These are phyloP conservation scores for Rhizodiscina lignyota DNA, from an alignment of 495 filamentous ascomycete genomes.

Conservation along the genomic window DNA sequence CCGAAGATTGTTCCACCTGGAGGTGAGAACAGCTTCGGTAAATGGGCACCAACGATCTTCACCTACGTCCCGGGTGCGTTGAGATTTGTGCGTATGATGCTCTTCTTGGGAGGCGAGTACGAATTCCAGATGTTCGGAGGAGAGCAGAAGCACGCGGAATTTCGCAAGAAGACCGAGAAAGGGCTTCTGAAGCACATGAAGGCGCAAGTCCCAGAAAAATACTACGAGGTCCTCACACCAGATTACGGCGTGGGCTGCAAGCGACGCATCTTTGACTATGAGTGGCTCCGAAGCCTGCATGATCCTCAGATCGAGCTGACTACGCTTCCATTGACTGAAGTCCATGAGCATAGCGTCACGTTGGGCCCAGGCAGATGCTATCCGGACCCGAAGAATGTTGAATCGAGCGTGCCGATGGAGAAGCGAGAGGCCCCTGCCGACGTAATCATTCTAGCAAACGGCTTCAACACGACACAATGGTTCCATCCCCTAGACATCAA, in stretches of 20 bases:
- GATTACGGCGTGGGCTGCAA: conserved; percentile 49
- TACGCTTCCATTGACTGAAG: conserved; percentile 31
- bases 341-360: conserved; percentile 32
- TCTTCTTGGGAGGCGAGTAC: conserved; percentile 24
- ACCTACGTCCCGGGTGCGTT: conserved; percentile 29
- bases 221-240: conserved; percentile 46
- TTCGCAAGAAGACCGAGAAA: conserved; percentile 20
- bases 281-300: conserved; percentile 38
- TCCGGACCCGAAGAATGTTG: conserved; percentile 18
- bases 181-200: conserved; percentile 31
- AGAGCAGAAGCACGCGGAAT: neutral
- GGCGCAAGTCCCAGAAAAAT: conserved; percentile 34
- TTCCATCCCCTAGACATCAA: conserved; percentile 22
- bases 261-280: conserved; percentile 31
- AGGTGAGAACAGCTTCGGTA: conserved; percentile 25
- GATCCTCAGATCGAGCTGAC: conserved; percentile 39
- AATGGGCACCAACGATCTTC: conserved; percentile 24
- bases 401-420: conserved; percentile 15
- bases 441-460: conserved; percentile 19
- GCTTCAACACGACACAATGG: conserved; percentile 25
- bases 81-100: conserved; percentile 14
- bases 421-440: conserved; percentile 32
- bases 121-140: conserved; percentile 14
- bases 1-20: conserved; percentile 21
- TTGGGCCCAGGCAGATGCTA: conserved; percentile 35